phyloP scores from a whole-genome alignment of 2,329 filamentous ascomycete species.

The Leptodontidium sp. region DNA sequence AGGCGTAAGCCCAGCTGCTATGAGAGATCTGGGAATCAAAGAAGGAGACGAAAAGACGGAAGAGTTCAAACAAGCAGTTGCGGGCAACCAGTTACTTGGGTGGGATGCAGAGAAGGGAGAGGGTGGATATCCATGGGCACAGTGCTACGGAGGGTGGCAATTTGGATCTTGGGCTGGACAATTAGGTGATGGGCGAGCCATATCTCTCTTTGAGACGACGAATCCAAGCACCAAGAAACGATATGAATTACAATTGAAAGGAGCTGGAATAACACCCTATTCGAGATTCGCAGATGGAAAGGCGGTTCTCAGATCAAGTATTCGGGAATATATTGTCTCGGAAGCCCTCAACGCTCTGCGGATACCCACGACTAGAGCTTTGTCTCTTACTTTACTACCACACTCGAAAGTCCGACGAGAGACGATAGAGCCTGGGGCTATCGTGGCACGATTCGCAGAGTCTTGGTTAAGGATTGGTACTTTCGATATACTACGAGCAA shows the following conservation, averaged over 20 bases:
- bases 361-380: constrained; percentile 86
- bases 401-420: constrained; percentile 79
- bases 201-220: constrained; percentile 90
- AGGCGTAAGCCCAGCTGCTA: constrained; percentile 78
- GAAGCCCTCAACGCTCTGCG: constrained; percentile 86
- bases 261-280: constrained; percentile 92
- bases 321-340: constrained; percentile 92
- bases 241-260: constrained; percentile 94
- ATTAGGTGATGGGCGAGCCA: constrained; percentile 91
- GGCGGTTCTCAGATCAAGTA: constrained; percentile 89
- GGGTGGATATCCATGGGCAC: constrained; percentile 94
- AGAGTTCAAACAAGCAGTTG: constrained; percentile 79
- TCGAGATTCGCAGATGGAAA: constrained; percentile 96
- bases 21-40: constrained; percentile 82
- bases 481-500: constrained; percentile 87
- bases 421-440: constrained; percentile 85
- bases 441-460: constrained; percentile 90
- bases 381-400: constrained; percentile 82
- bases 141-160: constrained; percentile 90
- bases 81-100: constrained; percentile 84
- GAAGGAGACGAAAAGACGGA: constrained; percentile 72
- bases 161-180: constrained; percentile 94
- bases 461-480: constrained; percentile 94
- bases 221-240: constrained; percentile 75
- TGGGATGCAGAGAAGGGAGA: constrained; percentile 72